Conservation (phyloP, 139 green algal genomes). For the Chlamydomonas schloesseri region DNA sequence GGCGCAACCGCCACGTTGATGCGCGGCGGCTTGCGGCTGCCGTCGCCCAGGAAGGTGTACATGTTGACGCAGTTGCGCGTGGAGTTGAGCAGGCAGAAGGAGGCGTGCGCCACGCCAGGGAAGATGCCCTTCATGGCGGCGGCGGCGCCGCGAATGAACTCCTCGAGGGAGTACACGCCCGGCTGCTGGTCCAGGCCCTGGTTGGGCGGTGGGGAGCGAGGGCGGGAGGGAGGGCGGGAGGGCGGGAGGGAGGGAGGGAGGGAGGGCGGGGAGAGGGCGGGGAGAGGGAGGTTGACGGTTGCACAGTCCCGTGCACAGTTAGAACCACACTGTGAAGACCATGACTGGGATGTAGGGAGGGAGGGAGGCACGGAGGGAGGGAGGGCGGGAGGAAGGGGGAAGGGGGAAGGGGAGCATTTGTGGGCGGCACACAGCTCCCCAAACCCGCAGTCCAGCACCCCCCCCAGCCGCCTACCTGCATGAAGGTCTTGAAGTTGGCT, state of each 20-base stretch:
- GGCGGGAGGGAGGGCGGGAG: too few relatives aligned
- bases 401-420: too few relatives aligned
- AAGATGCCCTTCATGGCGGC: constrained; percentile 48
- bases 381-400: too few relatives aligned
- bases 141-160: constrained; percentile 50
- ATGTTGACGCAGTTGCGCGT: constrained; percentile 58
- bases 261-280: background rate
- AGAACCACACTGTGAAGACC: too few relatives aligned
- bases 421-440: too few relatives aligned
- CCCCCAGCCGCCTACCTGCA: constrained; percentile 21
- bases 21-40: constrained; percentile 47
- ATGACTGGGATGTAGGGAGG: too few relatives aligned
- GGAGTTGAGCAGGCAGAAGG: constrained; percentile 59
- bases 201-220: background rate
- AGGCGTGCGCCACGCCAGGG: constrained; percentile 52
- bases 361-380: too few relatives aligned
- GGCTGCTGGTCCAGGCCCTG: constrained; percentile 55
- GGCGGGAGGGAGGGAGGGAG: background rate
- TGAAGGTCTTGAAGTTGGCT: constrained; percentile 55
- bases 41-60: constrained; percentile 60
- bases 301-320: too few relatives aligned
- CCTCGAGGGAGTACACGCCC: constrained; percentile 49
- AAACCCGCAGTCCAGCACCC: too few relatives aligned
- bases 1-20: constrained; percentile 57
- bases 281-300: background rate